Conservation (phyloP, 2,329 filamentous ascomycete genomes). For the Diaporthe sp. region DNA sequence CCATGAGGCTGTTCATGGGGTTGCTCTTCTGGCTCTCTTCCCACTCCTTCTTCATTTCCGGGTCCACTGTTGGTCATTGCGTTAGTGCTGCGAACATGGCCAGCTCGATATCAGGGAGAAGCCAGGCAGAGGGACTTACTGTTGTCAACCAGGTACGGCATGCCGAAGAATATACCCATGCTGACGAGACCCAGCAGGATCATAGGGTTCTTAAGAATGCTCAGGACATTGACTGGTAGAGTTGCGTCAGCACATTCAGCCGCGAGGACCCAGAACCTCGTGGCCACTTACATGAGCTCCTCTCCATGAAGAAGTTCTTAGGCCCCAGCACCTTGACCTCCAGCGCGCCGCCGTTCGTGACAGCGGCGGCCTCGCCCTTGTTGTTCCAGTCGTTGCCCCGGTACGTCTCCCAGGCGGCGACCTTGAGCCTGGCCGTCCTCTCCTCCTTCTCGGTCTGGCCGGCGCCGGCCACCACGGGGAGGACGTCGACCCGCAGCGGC, state of each 20-base stretch:
- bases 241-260: not conserved
- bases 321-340: conserved; percentile 72
- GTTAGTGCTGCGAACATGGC: not conserved
- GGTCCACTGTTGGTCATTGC: conserved; percentile 80
- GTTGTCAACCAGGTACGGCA: conserved; percentile 96
- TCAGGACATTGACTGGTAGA: conserved; percentile 78
- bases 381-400: conserved; percentile 92
- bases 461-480: conserved; percentile 54
- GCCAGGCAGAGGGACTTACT: conserved; percentile 71
- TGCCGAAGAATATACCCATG: conserved; percentile 87
- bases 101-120: not conserved
- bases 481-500: conserved; percentile 84
- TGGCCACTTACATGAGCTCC: conserved; percentile 77
- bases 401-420: conserved; percentile 86
- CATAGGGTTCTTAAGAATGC: conserved; percentile 94
- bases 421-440: conserved; percentile 54
- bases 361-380: conserved; percentile 74
- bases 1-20: conserved; percentile 72
- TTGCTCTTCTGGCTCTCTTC: conserved; percentile 88
- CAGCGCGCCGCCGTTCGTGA: conserved; percentile 62
- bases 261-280: not conserved
- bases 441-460: conserved; percentile 45
- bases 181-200: conserved; percentile 91
- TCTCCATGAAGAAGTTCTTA: conserved; percentile 84
- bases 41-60: conserved; percentile 93